These are phyloP conservation scores for Isoetes engelmannii DNA, from an alignment of 83 land plant species.

Conservation along the genomic window DNA sequence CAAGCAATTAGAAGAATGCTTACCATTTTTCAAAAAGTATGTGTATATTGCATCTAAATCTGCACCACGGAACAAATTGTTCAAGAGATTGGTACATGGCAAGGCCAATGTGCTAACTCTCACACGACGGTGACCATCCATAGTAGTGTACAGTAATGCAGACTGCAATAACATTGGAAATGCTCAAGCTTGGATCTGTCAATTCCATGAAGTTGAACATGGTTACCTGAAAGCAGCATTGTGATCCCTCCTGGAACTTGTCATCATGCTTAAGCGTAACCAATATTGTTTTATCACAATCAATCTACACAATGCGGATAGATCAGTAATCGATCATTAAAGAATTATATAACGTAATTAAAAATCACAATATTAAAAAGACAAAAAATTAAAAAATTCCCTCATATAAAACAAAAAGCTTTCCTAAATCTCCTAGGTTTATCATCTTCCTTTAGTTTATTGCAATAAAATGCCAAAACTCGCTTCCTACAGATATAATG, in stretches of 20 bases:
- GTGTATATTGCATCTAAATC: conserved; percentile 92
- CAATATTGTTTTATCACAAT: conserved; percentile 92
- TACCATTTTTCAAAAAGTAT: conserved; percentile 86
- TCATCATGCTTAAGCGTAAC: conserved; percentile 96
- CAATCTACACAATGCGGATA: conserved; percentile 55
- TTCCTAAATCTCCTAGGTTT: too few relatives aligned
- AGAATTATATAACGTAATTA: too few relatives aligned
- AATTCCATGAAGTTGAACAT: conserved; percentile 3
- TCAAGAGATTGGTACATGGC: conserved; percentile 69
- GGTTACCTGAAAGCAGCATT: conserved; percentile 88
- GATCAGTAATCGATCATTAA: not conserved
- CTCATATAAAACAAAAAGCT: too few relatives aligned
- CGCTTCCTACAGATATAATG: too few relatives aligned
- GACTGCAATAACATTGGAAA: conserved; percentile 39
- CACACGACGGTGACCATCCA: conserved; percentile 89
- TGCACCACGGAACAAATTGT: conserved; percentile 83
- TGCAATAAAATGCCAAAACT: too few relatives aligned
- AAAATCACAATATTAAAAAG: too few relatives aligned
- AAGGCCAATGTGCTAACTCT: conserved; percentile 77
- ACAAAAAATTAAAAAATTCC: too few relatives aligned
- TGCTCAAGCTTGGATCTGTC: not conserved
- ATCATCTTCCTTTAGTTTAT: too few relatives aligned
- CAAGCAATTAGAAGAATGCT: not conserved
- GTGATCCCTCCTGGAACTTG: conserved; percentile 79
- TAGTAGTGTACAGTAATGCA: conserved; percentile 94